These are phyloP conservation scores for Coccomyxa sp. DNA, from an alignment of 139 green algal genomes.

Conservation along the genomic window DNA sequence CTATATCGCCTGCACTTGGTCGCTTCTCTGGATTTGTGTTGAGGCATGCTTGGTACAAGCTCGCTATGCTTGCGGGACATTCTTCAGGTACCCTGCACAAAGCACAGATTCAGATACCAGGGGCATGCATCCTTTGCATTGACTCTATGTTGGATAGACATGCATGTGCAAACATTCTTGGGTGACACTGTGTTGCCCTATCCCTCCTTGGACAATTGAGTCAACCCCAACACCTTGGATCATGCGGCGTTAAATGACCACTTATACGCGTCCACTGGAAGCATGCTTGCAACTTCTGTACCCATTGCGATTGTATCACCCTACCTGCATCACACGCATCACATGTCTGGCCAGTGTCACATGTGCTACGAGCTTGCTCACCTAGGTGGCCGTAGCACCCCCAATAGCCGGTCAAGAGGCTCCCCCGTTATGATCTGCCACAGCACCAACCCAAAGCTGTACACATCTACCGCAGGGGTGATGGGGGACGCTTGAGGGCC, in stretches of 20 bases:
- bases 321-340: too few relatives aligned
- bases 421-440: background rate
- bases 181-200: too few relatives aligned
- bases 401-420: background rate
- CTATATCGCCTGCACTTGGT: background rate
- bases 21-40: background rate
- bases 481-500: background rate
- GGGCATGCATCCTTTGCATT: background rate
- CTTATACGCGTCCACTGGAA: background rate
- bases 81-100: background rate
- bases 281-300: too few relatives aligned
- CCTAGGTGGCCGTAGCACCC: background rate
- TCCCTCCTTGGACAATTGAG: too few relatives aligned
- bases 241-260: background rate
- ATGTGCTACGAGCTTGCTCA: background rate
- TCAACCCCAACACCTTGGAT: background rate
- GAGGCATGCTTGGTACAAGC: background rate
- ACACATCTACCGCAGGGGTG: background rate
- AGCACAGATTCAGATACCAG: too few relatives aligned
- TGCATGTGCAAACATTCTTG: background rate
- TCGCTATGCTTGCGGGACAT: background rate
- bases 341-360: background rate
- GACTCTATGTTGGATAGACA: background rate
- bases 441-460: background rate
- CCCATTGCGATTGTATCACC: too few relatives aligned